Evolutionary conservation across 257 asterid genomes (phyloP).

Genomic region (Jasminum sambac): DNA sequence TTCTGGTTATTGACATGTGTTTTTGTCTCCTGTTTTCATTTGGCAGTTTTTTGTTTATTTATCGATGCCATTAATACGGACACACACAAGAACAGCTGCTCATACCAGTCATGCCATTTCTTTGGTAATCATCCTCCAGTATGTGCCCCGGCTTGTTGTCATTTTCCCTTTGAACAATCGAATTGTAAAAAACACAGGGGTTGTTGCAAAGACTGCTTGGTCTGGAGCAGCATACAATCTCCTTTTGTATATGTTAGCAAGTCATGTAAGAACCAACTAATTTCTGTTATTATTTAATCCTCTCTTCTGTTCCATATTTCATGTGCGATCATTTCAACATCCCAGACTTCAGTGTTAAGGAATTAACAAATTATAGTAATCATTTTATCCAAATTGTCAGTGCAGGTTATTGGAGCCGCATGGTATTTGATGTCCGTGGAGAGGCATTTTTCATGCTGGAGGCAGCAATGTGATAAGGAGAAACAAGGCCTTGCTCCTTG

Average conservation of each 20-base stretch:
- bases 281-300: not conserved
- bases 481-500: constrained; percentile 28
- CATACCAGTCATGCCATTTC: constrained; percentile 66
- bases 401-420: constrained; percentile 68
- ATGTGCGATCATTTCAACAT: not conserved
- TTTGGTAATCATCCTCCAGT: constrained; percentile 76
- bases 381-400: constrained; percentile 15
- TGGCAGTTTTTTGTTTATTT: constrained; percentile 70
- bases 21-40: constrained; percentile 11
- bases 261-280: constrained; percentile 60
- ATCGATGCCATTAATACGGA: constrained; percentile 50
- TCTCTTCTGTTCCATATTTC: not conserved
- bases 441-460: constrained; percentile 79
- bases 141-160: constrained; percentile 69
- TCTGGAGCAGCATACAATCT: constrained; percentile 92
- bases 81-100: constrained; percentile 35
- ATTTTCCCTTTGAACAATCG: constrained; percentile 66
- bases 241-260: constrained; percentile 69
- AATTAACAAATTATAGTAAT: not conserved
- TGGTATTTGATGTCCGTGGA: constrained; percentile 89
- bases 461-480: constrained; percentile 46
- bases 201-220: constrained; percentile 84
- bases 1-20: not conserved
- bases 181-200: constrained; percentile 78
- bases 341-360: not conserved